phyloP scores from a whole-genome alignment of 1,284 basidiomycete species.

The Ceratobasidium sp. region DNA sequence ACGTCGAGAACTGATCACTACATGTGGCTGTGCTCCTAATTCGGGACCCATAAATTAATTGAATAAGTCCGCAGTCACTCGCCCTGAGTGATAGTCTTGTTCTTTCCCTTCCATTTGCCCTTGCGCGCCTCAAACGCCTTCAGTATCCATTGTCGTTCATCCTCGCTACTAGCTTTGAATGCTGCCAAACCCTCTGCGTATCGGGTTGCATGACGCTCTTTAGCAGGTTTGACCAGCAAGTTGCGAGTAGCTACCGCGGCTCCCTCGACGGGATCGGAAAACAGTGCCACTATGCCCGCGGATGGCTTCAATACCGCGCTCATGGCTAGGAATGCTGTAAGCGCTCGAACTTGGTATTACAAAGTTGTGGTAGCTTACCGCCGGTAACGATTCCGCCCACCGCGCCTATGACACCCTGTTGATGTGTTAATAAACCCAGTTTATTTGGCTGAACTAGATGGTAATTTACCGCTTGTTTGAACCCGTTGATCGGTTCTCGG shows the following conservation, averaged over 20 bases:
- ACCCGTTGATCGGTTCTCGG: conserved; percentile 64
- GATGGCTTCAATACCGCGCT: conserved; percentile 24
- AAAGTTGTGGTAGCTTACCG: conserved; percentile 57
- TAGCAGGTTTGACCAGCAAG: conserved; percentile 55
- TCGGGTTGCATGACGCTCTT: conserved; percentile 58
- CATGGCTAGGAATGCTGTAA: conserved; percentile 12
- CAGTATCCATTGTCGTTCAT: conserved; percentile 58
- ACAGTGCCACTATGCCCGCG: conserved; percentile 61
- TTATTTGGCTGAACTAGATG: neutral
- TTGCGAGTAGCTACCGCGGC: conserved; percentile 60
- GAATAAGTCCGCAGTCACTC: neutral
- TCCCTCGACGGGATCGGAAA: conserved; percentile 62
- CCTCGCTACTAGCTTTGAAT: conserved; percentile 55
- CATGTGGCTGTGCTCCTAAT: neutral
- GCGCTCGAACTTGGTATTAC: neutral
- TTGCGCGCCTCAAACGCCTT: conserved; percentile 60
- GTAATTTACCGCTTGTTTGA: conserved; percentile 60
- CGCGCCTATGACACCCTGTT: conserved; percentile 60
- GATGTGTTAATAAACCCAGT: neutral
- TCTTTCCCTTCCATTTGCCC: conserved; percentile 56
- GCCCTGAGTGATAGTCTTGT: conserved; percentile 46
- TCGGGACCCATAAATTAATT: neutral
- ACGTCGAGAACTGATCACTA: neutral
- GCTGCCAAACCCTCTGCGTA: conserved; percentile 60
- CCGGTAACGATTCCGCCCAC: conserved; percentile 66